Evolutionary conservation across 495 filamentous ascomycete species (phyloP), one percentile per base, ranked within the genome.

Genomic region (Neurospora tetraspora): DNA sequence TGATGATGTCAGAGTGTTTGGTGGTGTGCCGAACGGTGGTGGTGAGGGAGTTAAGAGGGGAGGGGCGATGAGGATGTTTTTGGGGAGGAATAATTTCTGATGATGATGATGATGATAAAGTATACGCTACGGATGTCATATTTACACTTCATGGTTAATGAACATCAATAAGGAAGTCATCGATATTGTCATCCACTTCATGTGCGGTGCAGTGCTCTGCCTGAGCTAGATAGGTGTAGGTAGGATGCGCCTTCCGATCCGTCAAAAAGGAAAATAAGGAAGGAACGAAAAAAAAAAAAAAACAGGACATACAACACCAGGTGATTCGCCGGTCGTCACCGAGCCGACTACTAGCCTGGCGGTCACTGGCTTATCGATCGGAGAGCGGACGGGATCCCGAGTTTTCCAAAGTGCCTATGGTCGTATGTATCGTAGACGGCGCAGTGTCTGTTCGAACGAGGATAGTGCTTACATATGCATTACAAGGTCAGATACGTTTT

Each of bases 331-430:
- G n/a, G 18, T 20, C 42, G 42, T 45, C 42, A 45, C 42, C 42
- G 42, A 45, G n/a, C 42, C 42, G 42, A 45, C 42, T 53, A 53
- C 45, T 53, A 0, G 45, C 20, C 45, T 53, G 45, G 20, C 45
- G 45, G 45, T 53, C 20, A 53, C 45, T 53, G n/a, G 79, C 77
- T 83, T 81, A 78, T 81, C 80, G 81, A 83, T 78, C 83, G 82
- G 80, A 82, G 84, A 85, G 81, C 84, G 81, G 83, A 86, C 84
- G 83, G 84, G 82, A 83, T 82, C 79, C 83, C 84, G 82, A 81
- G 76, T 81, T 80, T 84, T 82, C n/a, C 45, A 12, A 12, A 20
- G 45, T 53, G n/a, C 43, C 43, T 47, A 47, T 47, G 43, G 43
- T 23, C 43, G 43, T 47, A 47, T 47, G 43, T 47, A 2, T 47